phyloP scores from a whole-genome alignment of 129 eudicot genomes.

The Saposhnikovia divaricata region DNA sequence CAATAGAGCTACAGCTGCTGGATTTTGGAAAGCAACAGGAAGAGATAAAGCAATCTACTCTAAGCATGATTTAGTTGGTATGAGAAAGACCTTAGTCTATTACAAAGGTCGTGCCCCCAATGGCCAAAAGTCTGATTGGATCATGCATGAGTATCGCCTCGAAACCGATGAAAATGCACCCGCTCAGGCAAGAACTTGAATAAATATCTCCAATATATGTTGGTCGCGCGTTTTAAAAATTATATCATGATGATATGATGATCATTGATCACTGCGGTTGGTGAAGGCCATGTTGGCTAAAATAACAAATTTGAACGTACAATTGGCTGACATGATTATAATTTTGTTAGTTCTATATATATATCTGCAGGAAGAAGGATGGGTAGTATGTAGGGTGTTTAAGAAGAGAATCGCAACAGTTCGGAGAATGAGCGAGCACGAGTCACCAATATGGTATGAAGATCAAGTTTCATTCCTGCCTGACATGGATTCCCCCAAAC shows the following conservation, averaged over 20 bases:
- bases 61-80: constrained; percentile 75
- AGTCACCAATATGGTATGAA: constrained; percentile 80
- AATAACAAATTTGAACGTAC: not conserved
- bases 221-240: not conserved
- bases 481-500: constrained; percentile 60
- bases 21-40: constrained; percentile 97
- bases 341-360: no score
- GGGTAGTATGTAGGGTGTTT: constrained; percentile 91
- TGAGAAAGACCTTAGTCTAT: constrained; percentile 92
- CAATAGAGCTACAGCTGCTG: constrained; percentile 89
- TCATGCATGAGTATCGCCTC: constrained; percentile 93
- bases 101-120: constrained; percentile 93
- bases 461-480: constrained; percentile 78
- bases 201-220: not conserved
- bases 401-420: constrained; percentile 70
- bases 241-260: not conserved
- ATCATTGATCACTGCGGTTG: no score
- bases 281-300: no score
- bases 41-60: constrained; percentile 86
- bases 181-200: constrained; percentile 46
- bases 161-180: constrained; percentile 79
- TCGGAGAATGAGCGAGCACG: constrained; percentile 51
- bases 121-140: constrained; percentile 92
- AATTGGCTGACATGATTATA: not conserved
- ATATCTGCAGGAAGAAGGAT: constrained; percentile 86